Conservation (phyloP, 2,329 filamentous ascomycete genomes). For the Calonectria hongkongensis region DNA sequence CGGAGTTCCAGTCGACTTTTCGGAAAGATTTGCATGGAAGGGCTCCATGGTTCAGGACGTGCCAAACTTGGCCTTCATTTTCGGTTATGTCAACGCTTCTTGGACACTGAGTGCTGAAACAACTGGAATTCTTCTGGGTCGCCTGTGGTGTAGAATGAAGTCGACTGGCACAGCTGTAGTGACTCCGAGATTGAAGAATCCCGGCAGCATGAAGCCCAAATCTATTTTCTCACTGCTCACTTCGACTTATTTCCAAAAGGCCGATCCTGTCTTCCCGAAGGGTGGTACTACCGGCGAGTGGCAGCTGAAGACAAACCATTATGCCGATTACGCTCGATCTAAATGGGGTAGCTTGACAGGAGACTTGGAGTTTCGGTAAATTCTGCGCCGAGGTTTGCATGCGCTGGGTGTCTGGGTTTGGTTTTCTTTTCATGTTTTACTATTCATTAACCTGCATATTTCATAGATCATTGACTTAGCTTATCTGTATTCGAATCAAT, state of each 20-base stretch:
- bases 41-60: conserved; percentile 10
- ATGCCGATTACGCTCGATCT: neutral
- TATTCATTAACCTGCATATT: neutral
- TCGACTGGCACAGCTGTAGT: neutral
- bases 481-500: neutral
- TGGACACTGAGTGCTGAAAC: conserved; percentile 26
- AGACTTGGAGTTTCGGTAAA: conserved; percentile 9
- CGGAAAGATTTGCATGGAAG: conserved; percentile 14
- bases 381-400: too few species aligned
- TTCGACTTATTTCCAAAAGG: conserved; percentile 1
- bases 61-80: conserved; percentile 16
- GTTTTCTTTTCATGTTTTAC: neutral
- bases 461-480: neutral
- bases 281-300: conserved; percentile 1
- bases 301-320: conserved; percentile 1
- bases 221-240: neutral
- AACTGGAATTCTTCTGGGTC: neutral
- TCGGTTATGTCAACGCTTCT: conserved; percentile 25
- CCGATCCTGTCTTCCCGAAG: conserved; percentile 1
- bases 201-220: neutral
- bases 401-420: neutral
- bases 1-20: conserved; percentile 52
- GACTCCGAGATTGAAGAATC: neutral
- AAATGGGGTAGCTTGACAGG: conserved; percentile 2
- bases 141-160: conserved; percentile 14